Evolutionary conservation across 2,329 filamentous ascomycete species (phyloP), one percentile per base, ranked within the genome.

Genomic region (Pseudogymnoascus sp.): DNA sequence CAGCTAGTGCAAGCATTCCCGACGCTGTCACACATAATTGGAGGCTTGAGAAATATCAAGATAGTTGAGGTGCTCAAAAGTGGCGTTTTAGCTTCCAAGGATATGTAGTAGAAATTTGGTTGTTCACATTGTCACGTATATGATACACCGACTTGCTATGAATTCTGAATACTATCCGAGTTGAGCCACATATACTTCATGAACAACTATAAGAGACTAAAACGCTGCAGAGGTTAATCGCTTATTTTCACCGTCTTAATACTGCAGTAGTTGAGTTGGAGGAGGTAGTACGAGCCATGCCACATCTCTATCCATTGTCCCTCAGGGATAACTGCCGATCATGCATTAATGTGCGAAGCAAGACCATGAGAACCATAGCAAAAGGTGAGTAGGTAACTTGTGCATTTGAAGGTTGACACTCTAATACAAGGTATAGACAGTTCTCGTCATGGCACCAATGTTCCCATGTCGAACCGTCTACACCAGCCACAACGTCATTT

Each of bases 1-100:
- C 61, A 67, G 16, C 26, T 68, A 10, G 63, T 63, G 13, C 42
- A 26, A 31, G 62, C 66, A 14, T 68, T 68, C 24, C 67, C 67
- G 11, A 68, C 66, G 11, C 33, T 68, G 4, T 62, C 62, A 0
- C 65, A 67, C 59, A 61, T 68, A 42, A 61, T 68, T 2, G 61
- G 65, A 31, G 66, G 67, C 6, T 42, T 68, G n/a, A 66, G 65
- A 44, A 37, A 11, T 6, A 61, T 68, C 24, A 50, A 65, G 56
- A n/a, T 67, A 13, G 50, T 38, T 2, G 61, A 66, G 37, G 21
- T 68, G 14, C 31, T 67, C 3, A 40, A 31, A 2, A 63, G 65
- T 53, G 65, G 63, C 5, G 50, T 64, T 11, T 59, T 62, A 13
- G 26, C 62, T 14, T 44, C 35, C 13, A 16, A n/a, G 11, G 35